Base-by-base conservation (phyloP, 306 rosid species). In the Prunus campanulata region DNA sequence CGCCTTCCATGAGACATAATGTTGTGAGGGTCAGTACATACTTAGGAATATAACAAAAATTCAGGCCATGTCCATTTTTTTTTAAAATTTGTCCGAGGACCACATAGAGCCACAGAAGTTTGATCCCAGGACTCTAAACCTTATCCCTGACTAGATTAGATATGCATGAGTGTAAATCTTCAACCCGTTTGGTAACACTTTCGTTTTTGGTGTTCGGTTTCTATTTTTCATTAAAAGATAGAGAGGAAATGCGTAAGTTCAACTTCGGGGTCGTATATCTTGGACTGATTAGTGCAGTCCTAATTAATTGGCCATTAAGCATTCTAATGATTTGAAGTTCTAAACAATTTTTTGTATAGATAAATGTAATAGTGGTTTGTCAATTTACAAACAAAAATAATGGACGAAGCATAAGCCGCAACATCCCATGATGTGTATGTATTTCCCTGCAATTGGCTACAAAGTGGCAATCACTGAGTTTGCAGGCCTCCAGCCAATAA, bases 21-120 rank as follows among this genome's bases (percentile, higher is more conserved):
- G 27, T 65, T 62, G 25, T 50, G 14, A 29, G 25, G 54, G n/a
- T 63, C 44, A 64, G 70, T 18, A 74, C 12, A 60, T 60, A 27
- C 65, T 60, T 22, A 1, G 18, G 19, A 60, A 24, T 22, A 11
- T 22, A 8, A 60, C 65, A 68, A 79, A 63, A 10, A 22, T 42
- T 65, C 20, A 64, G 42, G 51, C 70, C 32, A 46, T 11, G 25
- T 64, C 73, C 48, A 18, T 19, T 25, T 5, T 13, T 5, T 6
- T 32, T 55, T 3, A n/a, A 6, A 39, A 39, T 39, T 39, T 39
- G 9, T 39, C 44, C 9, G 3, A 22, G 16, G 39, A 71, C 47
- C 52, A 61, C 47, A 15, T 4, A 14, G 29, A 71, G 67, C 60
- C 82, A 79, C 49, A 18, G 6, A 39, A 60, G 73, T 79, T 62